phyloP scores from a whole-genome alignment of 2,329 filamentous ascomycete species.

The Neofusicoccum umdonicola region DNA sequence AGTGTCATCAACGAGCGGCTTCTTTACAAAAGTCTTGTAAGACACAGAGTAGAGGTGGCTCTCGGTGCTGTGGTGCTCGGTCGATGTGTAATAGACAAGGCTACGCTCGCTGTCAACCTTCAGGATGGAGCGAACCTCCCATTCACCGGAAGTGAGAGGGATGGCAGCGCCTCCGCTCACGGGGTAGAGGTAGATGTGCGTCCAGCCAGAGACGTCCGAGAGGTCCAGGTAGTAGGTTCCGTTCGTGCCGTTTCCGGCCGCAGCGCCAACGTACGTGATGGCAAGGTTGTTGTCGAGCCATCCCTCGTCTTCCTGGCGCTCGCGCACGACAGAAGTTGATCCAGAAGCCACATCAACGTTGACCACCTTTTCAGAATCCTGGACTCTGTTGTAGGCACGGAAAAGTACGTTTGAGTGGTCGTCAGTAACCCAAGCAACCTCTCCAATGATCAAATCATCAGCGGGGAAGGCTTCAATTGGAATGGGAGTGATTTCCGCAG shows the following conservation, averaged over 20 bases:
- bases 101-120: constrained; percentile 58
- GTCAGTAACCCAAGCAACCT: constrained; percentile 66
- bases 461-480: constrained; percentile 57
- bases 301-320: constrained; percentile 58
- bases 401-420: constrained; percentile 61
- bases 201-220: constrained; percentile 64
- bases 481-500: constrained; percentile 46
- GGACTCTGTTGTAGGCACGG: constrained; percentile 66
- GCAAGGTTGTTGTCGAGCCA: constrained; percentile 62
- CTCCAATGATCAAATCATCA: constrained; percentile 64
- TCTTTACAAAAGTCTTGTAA: constrained; percentile 54
- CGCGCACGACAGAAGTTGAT: constrained; percentile 49
- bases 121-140: constrained; percentile 61
- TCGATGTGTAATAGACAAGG: constrained; percentile 64
- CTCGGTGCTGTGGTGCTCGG: constrained; percentile 64
- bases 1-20: constrained; percentile 60
- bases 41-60: constrained; percentile 67
- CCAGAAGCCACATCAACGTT: constrained; percentile 54
- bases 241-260: constrained; percentile 37
- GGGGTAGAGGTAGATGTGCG: constrained; percentile 64
- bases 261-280: constrained; percentile 54
- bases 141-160: constrained; percentile 62
- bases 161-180: constrained; percentile 55
- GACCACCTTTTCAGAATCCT: constrained; percentile 63
- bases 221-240: constrained; percentile 62